Percentiles rank a stretch among this genome's conserved stretches.
These are phyloP conservation scores for Magnolia officinalis DNA, from an alignment of 164 flowering plant genomes.

Conservation along the genomic window DNA sequence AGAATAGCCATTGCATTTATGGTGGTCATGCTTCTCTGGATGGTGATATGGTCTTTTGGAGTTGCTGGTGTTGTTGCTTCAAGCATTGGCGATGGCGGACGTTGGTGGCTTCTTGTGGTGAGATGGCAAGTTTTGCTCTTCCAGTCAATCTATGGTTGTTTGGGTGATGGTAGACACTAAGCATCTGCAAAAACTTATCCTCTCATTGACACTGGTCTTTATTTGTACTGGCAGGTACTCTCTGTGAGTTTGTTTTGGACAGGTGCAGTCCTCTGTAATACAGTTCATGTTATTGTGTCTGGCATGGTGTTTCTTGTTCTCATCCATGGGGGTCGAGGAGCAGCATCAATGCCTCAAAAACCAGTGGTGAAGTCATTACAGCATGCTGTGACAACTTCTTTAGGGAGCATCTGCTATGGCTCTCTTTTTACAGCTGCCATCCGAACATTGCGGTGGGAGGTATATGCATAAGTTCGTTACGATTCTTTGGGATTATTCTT, in stretches of 20 bases:
- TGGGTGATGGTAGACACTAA: constrained; percentile 10
- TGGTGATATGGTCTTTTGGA: constrained; percentile 96
- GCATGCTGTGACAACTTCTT: constrained; percentile 86
- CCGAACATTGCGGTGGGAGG: constrained; percentile 97
- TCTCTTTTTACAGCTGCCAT: constrained; percentile 97
- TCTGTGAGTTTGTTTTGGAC: constrained; percentile 99
- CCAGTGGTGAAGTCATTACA: constrained; percentile 60
- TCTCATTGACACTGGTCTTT: background rate
- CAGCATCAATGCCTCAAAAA: constrained; percentile 74
- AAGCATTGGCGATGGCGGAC: constrained; percentile 68
- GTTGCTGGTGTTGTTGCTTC: constrained; percentile 93
- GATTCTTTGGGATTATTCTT: background rate
- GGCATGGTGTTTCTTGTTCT: constrained; percentile 97
- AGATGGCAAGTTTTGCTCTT: constrained; percentile 88
- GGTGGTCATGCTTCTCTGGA: constrained; percentile 85
- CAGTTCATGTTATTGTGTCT: constrained; percentile 91
- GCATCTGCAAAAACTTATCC: background rate
- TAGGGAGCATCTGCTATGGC: constrained; percentile 99
- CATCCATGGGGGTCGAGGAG: constrained; percentile 75
- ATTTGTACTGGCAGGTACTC: constrained; percentile 52
- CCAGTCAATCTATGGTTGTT: constrained; percentile 19
- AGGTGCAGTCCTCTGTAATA: constrained; percentile 94
- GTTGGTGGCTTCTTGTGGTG: constrained; percentile 99
- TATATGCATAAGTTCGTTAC: constrained; percentile 18
- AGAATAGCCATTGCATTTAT: constrained; percentile 80